Percentiles rank a stretch among this genome's conserved stretches.
Conservation (phyloP, 257 asterid genomes). For the Fraxinus americana region DNA sequence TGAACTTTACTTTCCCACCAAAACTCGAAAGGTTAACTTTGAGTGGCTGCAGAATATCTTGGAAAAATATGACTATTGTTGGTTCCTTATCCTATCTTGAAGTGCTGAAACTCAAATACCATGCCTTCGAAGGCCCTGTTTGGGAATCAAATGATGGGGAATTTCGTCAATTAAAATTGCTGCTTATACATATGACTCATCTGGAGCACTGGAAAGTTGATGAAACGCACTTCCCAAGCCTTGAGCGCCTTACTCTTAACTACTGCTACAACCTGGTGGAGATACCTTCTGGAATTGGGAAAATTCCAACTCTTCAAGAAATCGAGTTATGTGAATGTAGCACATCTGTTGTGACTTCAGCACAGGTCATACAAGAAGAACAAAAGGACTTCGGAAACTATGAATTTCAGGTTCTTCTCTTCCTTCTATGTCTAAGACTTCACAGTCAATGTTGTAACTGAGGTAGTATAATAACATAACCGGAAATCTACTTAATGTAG, state of each 20-base stretch:
- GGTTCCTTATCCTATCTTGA: slow-evolving; percentile 10
- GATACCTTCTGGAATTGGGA: slow-evolving; percentile 5
- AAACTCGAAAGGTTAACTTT: slow-evolving; percentile 11
- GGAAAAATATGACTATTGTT: background rate
- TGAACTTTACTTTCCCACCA: slow-evolving; percentile 2
- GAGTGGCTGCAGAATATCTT: background rate
- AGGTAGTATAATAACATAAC: no score
- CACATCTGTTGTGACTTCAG: background rate
- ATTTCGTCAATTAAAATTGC: background rate
- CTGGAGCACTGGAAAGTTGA: slow-evolving; percentile 12
- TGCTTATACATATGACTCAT: background rate
- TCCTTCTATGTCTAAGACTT: background rate
- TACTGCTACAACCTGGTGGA: background rate
- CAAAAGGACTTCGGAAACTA: background rate
- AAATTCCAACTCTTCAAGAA: background rate
- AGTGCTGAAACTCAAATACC: slow-evolving; percentile 14
- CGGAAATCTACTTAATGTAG: no score
- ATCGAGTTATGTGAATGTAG: slow-evolving; percentile 1
- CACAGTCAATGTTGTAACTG: no score
- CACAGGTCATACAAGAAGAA: background rate
- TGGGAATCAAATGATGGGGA: slow-evolving; percentile 19
- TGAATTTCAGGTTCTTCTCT: background rate
- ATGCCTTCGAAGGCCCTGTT: background rate
- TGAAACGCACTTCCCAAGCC: slow-evolving; percentile 11
- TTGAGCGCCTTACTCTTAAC: background rate